Base-by-base conservation (phyloP, 306 rosid genomes). In the Cicer judaicum region DNA sequence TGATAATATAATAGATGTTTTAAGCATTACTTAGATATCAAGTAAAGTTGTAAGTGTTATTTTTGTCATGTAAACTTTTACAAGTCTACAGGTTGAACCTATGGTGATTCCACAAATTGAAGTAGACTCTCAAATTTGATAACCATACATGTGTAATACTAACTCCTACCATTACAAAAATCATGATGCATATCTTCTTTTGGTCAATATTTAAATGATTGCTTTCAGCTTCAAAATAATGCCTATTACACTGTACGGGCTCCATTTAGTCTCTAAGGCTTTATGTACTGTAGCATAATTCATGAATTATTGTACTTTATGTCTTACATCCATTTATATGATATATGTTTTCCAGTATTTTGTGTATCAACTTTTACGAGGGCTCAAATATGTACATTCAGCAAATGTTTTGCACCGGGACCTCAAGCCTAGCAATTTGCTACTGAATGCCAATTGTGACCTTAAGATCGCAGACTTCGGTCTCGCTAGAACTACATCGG, bases 401-500 rank as follows among this genome's bases (percentile, higher is more conserved):
- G 97, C 98, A 57, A 84, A 84, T 84, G 97, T 94, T 75, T 81
- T 94, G 83, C 98, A 94, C 76, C 98, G 98, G 10, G 98, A 94
- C 76, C 86, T 94, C 68, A 94, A 94, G 88, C 98, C 98, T 56
- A 94, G 96, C 86, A 94, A 94, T 82, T 81, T 94, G 87, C 81
- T 94, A 42, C 83, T 94, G 83, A 90, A 94, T 82, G 86, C 98
- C 60, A 94, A 94, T 81, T 94, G 97, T 80, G 98, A 94, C 87
- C 97, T 94, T 34, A 94, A 94, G 90, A 92, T 94, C 78, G 97
- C 88, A 59, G 98, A 94, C 84, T 94, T 94, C 21, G 98, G 98
- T 73, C 98, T 94, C 57, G 98, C 97, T 71, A 87, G 98, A 88
- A 94, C 98, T 81, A 94, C 98, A 59, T 94, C 97, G 8, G 98